Percentiles rank a stretch among this genome's conserved stretches.
Conservation (phyloP, 2,329 filamentous ascomycete genomes). For the Seiridium cupressi region DNA sequence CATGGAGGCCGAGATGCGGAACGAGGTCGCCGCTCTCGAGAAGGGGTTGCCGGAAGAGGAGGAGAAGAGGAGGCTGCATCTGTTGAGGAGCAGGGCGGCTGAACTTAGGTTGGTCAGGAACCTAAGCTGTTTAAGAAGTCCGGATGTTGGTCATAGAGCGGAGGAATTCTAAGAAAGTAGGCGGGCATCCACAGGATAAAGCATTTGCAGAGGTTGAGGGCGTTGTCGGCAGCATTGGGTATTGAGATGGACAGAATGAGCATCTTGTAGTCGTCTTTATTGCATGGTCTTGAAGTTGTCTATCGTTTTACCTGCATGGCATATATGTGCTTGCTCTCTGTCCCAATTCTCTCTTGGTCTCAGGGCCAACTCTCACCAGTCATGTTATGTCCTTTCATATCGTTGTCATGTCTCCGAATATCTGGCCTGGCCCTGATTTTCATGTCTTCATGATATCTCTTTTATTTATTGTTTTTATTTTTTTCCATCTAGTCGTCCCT, state of each 20-base stretch:
- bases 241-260: too few species aligned
- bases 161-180: slow-evolving; percentile 22
- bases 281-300: too few species aligned
- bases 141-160: slow-evolving; percentile 62
- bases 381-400: not conserved
- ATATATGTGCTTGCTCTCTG: not conserved
- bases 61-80: slow-evolving; percentile 57
- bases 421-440: too few species aligned
- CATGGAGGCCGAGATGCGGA: slow-evolving; percentile 51
- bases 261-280: too few species aligned
- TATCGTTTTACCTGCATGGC: too few species aligned
- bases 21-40: slow-evolving; percentile 38
- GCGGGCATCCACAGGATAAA: too few species aligned
- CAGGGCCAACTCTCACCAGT: not conserved
- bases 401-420: too few species aligned
- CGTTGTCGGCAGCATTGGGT: too few species aligned
- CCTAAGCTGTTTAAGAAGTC: slow-evolving; percentile 64
- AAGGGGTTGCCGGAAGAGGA: slow-evolving; percentile 37
- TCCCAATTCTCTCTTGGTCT: not conserved
- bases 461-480: not conserved
- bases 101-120: slow-evolving; percentile 84
- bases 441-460: not conserved
- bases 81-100: slow-evolving; percentile 77
- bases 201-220: too few species aligned
- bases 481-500: not conserved